Evolutionary conservation across 305 asterid genomes (phyloP), one percentile per base, ranked within the genome.

Genomic region (Lippia alba): DNA sequence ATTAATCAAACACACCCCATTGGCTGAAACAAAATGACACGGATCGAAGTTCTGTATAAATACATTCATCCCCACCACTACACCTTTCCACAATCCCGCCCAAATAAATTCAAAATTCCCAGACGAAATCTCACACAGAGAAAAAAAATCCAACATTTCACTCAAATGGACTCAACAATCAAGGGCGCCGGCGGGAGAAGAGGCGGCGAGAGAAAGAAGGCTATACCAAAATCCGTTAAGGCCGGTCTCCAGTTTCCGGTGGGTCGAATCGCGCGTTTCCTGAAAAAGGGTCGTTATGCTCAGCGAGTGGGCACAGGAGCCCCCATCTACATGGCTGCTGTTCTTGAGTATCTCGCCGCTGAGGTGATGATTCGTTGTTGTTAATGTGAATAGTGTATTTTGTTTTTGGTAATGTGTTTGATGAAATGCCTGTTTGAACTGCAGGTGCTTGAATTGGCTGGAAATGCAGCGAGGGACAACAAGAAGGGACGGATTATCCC

Each of bases 241-340:
- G 80, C 80, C 12, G 80, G 80, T 7, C 80, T 76, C 18, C 80
- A 75, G 55, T 75, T 75, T 64, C 80, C 80, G 15, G 80, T 75
- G 5, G 76, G 80, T 11, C 76, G 80, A 15, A 66, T 76, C 20
- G 80, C 76, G 0, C 76, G 80, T 2, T 70, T 70, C 30, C 48
- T 76, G 39, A 76, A 70, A 9, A 76, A 44, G 56, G 80, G 80
- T 0, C 46, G 80, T 2, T 76, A 76, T 8, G 76, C 80, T 0
- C 73, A 76, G 73, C 76, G 80, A 6, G 46, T 59, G 32, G 80
- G 76, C 20, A 18, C 3, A 6, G 80, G 76, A 10, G 80, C 80
- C 2, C 80, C 80, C 4, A 16, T 76, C 40, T 76, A 70, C 46
- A 32, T 75, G 76, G 80, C 80, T 2, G 80, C 80, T 0, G 80